A percentile compares a stretch with the other conserved stretches of the same genome.
These are phyloP conservation scores for Carallia brachiata DNA, from an alignment of 345 rosid genomes.

Conservation along the genomic window DNA sequence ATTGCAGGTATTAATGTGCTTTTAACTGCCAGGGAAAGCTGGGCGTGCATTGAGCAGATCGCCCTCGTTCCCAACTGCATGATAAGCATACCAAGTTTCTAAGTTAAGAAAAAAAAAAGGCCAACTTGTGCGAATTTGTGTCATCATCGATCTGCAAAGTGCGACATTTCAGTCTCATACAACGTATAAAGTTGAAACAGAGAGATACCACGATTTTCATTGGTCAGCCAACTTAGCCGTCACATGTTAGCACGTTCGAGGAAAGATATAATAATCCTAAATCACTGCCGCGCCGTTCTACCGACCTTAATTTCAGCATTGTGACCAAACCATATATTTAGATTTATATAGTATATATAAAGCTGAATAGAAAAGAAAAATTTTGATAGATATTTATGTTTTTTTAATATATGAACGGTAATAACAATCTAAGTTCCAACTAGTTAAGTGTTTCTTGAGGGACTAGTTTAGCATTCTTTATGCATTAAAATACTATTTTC, in stretches of 20 bases:
- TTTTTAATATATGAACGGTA: too few species aligned
- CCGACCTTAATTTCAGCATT: neutral
- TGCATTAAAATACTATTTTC: too few species aligned
- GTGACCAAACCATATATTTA: slow-evolving; percentile 2
- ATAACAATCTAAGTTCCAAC: too few species aligned
- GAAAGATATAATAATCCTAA: neutral
- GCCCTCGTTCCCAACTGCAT: neutral
- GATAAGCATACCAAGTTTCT: neutral
- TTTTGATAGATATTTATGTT: too few species aligned
- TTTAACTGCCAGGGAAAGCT: neutral
- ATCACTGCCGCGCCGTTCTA: neutral
- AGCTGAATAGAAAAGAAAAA: too few species aligned
- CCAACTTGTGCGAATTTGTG: neutral
- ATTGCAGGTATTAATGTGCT: neutral
- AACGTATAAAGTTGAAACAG: neutral
- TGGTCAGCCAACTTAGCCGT: slow-evolving; percentile 9
- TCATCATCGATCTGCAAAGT: too few species aligned
- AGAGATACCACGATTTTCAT: neutral
- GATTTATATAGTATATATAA: too few species aligned
- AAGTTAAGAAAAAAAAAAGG: neutral
- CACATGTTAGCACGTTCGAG: slow-evolving; percentile 25
- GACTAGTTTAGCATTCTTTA: too few species aligned
- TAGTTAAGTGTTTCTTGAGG: too few species aligned
- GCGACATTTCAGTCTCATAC: neutral
- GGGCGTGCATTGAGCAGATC: too few species aligned